phyloP scores from a whole-genome alignment of 768 basidiomycete species.

The Fomitopsis serialis region DNA sequence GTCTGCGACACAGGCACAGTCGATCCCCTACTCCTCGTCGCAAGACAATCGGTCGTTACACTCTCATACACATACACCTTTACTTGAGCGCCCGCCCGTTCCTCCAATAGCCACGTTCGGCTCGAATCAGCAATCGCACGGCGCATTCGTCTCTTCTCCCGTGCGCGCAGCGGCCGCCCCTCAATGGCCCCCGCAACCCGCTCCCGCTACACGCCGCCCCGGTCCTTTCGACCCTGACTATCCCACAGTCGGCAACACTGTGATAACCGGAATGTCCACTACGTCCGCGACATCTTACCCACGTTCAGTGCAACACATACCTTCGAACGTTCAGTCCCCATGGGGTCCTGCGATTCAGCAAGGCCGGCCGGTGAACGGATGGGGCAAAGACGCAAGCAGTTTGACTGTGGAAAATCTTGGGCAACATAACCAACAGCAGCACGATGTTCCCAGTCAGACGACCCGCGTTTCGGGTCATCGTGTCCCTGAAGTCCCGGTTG shows the following conservation, averaged over 20 bases:
- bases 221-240: slow-evolving; percentile 40
- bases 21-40: slow-evolving; percentile 5
- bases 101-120: slow-evolving; percentile 5
- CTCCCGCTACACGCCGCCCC: slow-evolving; percentile 21
- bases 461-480: not conserved
- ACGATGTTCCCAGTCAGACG: slow-evolving; percentile 14
- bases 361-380: slow-evolving; percentile 39
- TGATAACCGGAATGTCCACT: slow-evolving; percentile 16
- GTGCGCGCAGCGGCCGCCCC: slow-evolving; percentile 8
- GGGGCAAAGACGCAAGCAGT: slow-evolving; percentile 44
- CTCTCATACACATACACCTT: slow-evolving; percentile 9
- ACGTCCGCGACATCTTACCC: slow-evolving; percentile 14
- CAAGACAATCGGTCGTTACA: slow-evolving; percentile 18
- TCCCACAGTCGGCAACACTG: slow-evolving; percentile 35
- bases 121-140: slow-evolving; percentile 11
- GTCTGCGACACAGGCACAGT: not conserved
- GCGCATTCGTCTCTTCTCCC: slow-evolving; percentile 12
- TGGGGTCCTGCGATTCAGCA: slow-evolving; percentile 48
- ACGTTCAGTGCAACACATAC: slow-evolving; percentile 5
- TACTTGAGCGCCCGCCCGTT: slow-evolving; percentile 18
- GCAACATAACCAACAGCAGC: slow-evolving; percentile 51
- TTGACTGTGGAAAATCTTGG: slow-evolving; percentile 54
- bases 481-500: not conserved
- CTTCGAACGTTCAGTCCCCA: slow-evolving; percentile 41
- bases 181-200: slow-evolving; percentile 16